These are phyloP conservation scores for Asterochloris erici DNA, from an alignment of 139 green algal genomes.

Conservation along the genomic window DNA sequence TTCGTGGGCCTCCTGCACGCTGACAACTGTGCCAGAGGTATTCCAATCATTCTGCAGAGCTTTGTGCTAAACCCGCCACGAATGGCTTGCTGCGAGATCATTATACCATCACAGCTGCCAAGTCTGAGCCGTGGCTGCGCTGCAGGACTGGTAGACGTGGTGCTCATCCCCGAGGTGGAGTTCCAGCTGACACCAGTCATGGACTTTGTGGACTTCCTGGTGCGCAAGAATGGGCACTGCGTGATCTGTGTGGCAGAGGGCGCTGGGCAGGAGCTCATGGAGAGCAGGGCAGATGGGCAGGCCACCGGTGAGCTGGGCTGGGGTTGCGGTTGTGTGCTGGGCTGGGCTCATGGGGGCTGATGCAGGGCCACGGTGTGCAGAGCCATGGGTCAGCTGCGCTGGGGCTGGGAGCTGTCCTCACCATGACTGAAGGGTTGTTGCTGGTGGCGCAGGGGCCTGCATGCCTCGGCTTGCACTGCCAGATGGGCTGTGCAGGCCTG, in stretches of 20 bases:
- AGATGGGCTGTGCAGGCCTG: conserved; percentile 79
- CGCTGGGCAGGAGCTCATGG: conserved; percentile 75
- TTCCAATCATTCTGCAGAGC: no score
- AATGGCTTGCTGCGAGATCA: background rate
- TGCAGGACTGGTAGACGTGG: conserved; percentile 86
- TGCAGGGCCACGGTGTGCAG: background rate
- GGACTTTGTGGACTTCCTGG: conserved; percentile 49
- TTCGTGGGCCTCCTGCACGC: no score
- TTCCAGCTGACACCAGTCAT: conserved; percentile 80
- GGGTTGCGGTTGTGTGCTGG: background rate
- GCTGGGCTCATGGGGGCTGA: background rate
- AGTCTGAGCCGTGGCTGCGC: no score
- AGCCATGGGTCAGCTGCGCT: background rate
- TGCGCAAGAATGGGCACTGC: conserved; percentile 76
- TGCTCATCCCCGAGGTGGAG: conserved; percentile 93
- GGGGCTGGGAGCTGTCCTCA: background rate
- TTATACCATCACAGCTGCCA: no score
- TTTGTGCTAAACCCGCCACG: no score
- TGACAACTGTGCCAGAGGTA: no score
- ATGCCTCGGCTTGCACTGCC: conserved; percentile 96
- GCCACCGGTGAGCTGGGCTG: background rate
- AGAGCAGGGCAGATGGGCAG: background rate
- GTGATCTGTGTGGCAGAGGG: conserved; percentile 92
- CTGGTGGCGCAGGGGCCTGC: conserved; percentile 80
- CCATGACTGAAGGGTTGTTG: background rate